Base-by-base conservation (phyloP, 2,329 filamentous ascomycete species). In the Lasiodiplodia sp. region DNA sequence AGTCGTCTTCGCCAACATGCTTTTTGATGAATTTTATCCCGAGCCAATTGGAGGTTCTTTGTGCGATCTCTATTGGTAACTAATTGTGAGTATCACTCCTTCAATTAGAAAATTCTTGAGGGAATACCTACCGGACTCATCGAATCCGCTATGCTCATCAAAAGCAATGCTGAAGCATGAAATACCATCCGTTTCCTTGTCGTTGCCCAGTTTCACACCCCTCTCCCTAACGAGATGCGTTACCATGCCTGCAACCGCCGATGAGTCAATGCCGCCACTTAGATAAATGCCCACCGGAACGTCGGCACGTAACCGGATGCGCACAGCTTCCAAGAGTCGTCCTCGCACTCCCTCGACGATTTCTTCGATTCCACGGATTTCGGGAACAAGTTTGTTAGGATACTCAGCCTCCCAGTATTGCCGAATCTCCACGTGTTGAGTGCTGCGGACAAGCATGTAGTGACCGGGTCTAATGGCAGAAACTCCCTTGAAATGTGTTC, bases 261-360 rank as follows among this genome's bases (percentile, higher is more conserved):
- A 88, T 0, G 85, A 87, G 73, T 89, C 87, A 62, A 89, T 83
- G 0, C 87, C 87, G 5, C 87, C 87, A 28, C 82, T 85, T 0
- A 89, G 77, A 68, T 87, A 88, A 63, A 89, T 78, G 2, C 85
- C 87, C 3, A 89, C 79, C 0, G 86, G 85, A 0, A 88, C 87
- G 73, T 89, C 87, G 1, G 87, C 87, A 18, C 83, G 80, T 11
- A 89, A 77, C 7, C 87, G 83, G 21, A 87, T 71, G 18, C 81
- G 81, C 11, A 88, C 78, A 0, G 86, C 80, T 38, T 88, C 85
- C 1, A 87, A 72, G 12, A 89, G 72, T 2, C 79, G 79, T 53
- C 85, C 75, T 6, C 86, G 79, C 0, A 88, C 84, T 2, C 81
- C 83, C 23, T 77, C 68, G 1, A 87, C 78, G 76, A 87, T 84